Evolutionary conservation across 306 rosid genomes (phyloP).

Genomic region (Trifolium subterraneum): DNA sequence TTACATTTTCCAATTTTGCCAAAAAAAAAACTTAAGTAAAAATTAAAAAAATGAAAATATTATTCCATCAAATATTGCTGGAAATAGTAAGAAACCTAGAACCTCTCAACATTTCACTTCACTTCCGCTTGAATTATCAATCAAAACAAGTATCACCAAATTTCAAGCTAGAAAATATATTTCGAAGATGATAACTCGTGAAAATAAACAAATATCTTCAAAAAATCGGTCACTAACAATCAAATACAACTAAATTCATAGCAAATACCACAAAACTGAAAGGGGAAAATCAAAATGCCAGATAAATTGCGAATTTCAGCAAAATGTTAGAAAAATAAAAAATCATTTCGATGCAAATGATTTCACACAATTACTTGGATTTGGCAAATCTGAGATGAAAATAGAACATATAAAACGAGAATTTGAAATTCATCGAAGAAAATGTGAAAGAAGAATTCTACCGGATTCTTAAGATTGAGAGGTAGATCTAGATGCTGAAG

Average conservation of each 20-base stretch:
- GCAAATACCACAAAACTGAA: background rate
- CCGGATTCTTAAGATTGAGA: conserved; percentile 11
- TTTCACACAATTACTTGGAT: conserved; percentile 14
- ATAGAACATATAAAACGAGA: background rate
- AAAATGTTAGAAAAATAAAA: background rate
- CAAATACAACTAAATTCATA: conserved; percentile 5
- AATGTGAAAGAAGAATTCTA: background rate
- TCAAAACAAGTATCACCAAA: conserved; percentile 27
- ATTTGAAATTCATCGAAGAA: background rate
- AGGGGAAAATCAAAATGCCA: background rate
- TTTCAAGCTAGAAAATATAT: background rate
- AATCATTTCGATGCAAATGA: conserved; percentile 17
- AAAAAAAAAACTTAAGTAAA: background rate
- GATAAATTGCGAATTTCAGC: conserved; percentile 5
- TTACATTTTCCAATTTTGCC: too few species aligned
- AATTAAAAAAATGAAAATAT: background rate
- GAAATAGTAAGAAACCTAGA: conserved; percentile 17
- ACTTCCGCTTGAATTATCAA: background rate
- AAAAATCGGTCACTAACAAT: background rate
- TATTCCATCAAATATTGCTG: background rate
- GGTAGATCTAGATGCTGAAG: background rate
- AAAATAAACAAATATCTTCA: background rate
- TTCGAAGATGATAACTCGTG: background rate
- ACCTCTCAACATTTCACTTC: background rate
- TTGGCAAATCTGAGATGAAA: conserved; percentile 8